Percentiles rank a stretch among this genome's conserved stretches.
These are phyloP conservation scores for Suillus subaureus DNA, from an alignment of 768 basidiomycete species.

Conservation along the genomic window DNA sequence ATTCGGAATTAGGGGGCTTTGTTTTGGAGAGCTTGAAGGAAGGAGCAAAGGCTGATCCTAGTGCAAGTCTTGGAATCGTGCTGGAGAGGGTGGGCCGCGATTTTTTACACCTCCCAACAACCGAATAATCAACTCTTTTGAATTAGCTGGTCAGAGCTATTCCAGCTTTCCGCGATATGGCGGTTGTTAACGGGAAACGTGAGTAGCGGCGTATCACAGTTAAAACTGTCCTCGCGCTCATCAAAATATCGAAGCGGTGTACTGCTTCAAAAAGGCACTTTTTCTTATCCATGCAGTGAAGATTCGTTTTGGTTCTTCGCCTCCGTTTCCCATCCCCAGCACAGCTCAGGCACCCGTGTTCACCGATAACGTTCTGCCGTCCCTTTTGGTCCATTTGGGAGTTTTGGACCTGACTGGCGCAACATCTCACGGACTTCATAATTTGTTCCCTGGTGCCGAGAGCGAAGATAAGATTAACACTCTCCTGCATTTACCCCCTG, in stretches of 20 bases:
- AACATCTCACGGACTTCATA: conserved; percentile 42
- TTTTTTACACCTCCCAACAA: conserved; percentile 6
- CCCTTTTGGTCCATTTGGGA: conserved; percentile 77
- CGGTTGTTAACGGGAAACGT: conserved; percentile 65
- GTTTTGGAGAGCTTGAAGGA: conserved; percentile 69
- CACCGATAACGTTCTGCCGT: conserved; percentile 82
- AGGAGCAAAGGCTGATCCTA: conserved; percentile 39
- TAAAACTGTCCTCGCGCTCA: conserved; percentile 6
- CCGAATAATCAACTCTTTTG: conserved; percentile 5
- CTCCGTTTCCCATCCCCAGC: conserved; percentile 64
- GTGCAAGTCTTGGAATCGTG: conserved; percentile 54
- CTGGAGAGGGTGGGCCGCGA: conserved; percentile 57
- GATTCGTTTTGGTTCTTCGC: conserved; percentile 63
- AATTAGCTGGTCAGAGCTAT: conserved; percentile 70
- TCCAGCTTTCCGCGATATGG: conserved; percentile 84
- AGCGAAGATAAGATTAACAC: conserved; percentile 38
- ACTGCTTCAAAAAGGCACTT: conserved; percentile 89
- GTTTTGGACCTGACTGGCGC: conserved; percentile 65
- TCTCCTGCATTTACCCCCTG: conserved; percentile 40
- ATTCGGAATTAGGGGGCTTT: conserved; percentile 73
- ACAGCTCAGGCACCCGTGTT: conserved; percentile 66
- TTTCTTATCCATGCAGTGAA: conserved; percentile 74
- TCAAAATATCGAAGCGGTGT: conserved; percentile 54
- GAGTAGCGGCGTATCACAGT: conserved; percentile 20
- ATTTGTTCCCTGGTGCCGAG: conserved; percentile 51